Percentiles rank a stretch among this genome's conserved stretches.
These are phyloP conservation scores for Mollisiaceae sp. DNA, from an alignment of 2,329 filamentous ascomycete species.

Conservation along the genomic window DNA sequence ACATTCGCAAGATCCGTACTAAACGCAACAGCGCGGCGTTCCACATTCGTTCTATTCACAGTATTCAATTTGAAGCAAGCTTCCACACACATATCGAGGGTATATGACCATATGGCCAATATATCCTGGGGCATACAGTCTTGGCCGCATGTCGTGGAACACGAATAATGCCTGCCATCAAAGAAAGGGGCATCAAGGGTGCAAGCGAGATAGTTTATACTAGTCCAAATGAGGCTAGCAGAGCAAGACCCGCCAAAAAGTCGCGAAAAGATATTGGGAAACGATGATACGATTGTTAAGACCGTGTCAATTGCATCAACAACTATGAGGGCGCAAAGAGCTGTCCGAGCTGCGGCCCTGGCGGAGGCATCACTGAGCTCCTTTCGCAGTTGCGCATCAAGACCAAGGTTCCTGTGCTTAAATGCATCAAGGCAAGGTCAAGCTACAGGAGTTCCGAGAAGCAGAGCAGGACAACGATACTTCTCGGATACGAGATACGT, in stretches of 20 bases:
- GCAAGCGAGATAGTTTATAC: no score
- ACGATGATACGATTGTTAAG: constrained; percentile 20
- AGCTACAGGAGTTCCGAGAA: constrained; percentile 22
- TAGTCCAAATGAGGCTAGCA: no score
- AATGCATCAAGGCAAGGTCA: constrained; percentile 33
- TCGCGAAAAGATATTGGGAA: constrained; percentile 7
- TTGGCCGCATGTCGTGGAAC: no score
- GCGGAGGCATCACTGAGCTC: constrained; percentile 34
- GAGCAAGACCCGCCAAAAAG: background rate
- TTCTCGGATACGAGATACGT: constrained; percentile 39
- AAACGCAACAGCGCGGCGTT: no score
- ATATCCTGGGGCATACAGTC: no score
- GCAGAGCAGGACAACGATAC: constrained; percentile 34
- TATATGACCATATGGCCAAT: no score
- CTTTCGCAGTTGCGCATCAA: constrained; percentile 31
- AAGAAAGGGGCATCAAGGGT: no score
- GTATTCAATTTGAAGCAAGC: no score
- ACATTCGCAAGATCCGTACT: no score
- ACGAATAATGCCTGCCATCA: no score
- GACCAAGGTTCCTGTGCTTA: constrained; percentile 39
- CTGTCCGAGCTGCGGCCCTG: constrained; percentile 37
- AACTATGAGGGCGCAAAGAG: constrained; percentile 40
- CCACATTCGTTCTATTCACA: no score
- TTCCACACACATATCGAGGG: no score
- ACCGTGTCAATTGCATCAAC: constrained; percentile 27